phyloP scores from a whole-genome alignment of 306 rosid species.

The Prunus mira region DNA sequence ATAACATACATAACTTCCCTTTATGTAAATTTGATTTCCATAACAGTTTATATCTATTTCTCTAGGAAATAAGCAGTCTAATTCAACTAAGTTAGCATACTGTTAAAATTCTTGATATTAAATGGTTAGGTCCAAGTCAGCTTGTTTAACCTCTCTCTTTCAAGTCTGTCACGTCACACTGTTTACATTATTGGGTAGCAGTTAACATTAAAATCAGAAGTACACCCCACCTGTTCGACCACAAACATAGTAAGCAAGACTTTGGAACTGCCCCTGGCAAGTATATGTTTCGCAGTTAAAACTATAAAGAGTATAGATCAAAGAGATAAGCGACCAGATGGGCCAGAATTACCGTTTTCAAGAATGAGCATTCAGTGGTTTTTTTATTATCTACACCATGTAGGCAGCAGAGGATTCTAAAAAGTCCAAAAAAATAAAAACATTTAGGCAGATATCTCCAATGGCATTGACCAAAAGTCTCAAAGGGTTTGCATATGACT shows the following conservation, averaged over 20 bases:
- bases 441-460: background rate
- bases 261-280: background rate
- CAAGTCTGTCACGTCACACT: background rate
- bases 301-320: background rate
- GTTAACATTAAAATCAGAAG: background rate
- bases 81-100: background rate
- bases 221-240: background rate
- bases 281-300: background rate
- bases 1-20: slow-evolving; percentile 12
- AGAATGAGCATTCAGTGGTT: background rate
- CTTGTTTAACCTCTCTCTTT: background rate
- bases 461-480: background rate
- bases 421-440: background rate
- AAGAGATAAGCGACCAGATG: background rate
- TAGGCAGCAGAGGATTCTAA: background rate
- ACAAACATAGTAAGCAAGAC: background rate
- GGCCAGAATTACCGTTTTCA: background rate
- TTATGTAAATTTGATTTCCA: background rate
- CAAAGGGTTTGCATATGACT: background rate
- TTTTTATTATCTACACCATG: background rate
- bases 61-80: background rate
- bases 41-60: background rate
- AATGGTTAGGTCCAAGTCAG: background rate
- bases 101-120: background rate
- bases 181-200: background rate